Conservation (phyloP, 2,329 filamentous ascomycete genomes). For the Chalaropsis ovoidea region DNA sequence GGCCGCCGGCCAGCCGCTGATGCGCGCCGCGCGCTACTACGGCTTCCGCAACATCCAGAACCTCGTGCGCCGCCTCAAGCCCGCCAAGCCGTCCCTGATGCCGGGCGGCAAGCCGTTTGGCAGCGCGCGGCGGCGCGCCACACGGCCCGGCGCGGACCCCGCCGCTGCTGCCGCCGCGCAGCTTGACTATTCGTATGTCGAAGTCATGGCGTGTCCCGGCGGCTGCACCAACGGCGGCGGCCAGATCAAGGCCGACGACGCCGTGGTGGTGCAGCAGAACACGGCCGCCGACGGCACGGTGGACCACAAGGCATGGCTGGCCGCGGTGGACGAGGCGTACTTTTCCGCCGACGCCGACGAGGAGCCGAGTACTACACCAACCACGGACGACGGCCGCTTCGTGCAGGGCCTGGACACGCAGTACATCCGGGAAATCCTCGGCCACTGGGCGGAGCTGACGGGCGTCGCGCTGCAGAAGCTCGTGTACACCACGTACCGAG, state of each 20-base stretch:
- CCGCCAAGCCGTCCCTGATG: conserved; percentile 64
- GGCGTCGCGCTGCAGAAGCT: conserved; percentile 61
- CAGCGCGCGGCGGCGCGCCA: conserved; percentile 38
- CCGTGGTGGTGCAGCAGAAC: conserved; percentile 46
- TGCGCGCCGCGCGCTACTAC: conserved; percentile 84
- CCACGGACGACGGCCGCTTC: conserved; percentile 34
- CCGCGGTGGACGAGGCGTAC: conserved; percentile 77
- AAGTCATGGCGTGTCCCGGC: conserved; percentile 99
- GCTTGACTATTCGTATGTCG: conserved; percentile 76
- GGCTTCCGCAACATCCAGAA: conserved; percentile 99
- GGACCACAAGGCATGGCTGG: conserved; percentile 79
- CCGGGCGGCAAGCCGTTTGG: conserved; percentile 60
- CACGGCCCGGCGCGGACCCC: conserved; percentile 36
- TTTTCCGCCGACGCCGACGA: conserved; percentile 65
- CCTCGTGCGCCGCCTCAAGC: conserved; percentile 82
- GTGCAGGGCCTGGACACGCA: conserved; percentile 57
- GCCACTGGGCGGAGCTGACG: conserved; percentile 66
- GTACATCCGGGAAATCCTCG: conserved; percentile 57
- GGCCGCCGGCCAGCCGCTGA: conserved; percentile 47
- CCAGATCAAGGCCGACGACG: conserved; percentile 84
- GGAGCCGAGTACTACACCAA: neutral
- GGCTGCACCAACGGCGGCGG: conserved; percentile 96
- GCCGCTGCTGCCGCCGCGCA: conserved; percentile 26
- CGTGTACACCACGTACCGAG: conserved; percentile 76
- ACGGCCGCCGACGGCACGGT: conserved; percentile 43